These are phyloP conservation scores for Phylloporus sp. DNA, from an alignment of 1,284 basidiomycete species.

Conservation along the genomic window DNA sequence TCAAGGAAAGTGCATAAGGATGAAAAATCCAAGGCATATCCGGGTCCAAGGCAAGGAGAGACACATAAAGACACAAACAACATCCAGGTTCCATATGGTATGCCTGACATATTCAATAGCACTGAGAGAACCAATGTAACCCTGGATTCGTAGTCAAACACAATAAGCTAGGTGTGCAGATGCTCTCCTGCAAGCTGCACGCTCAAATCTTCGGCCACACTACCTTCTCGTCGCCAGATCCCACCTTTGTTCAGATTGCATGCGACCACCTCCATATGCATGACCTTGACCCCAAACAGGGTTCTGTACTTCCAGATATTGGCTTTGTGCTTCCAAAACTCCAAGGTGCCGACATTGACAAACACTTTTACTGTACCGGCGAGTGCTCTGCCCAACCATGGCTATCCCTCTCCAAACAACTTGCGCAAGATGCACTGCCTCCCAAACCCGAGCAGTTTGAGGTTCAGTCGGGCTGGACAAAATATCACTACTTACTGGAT, in stretches of 20 bases:
- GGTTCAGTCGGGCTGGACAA: constrained; percentile 88
- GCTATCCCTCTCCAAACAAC: constrained; percentile 72
- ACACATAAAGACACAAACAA: not conserved
- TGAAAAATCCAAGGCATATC: constrained; percentile 1
- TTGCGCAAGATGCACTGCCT: constrained; percentile 61
- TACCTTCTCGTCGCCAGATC: constrained; percentile 65
- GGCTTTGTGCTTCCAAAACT: constrained; percentile 85
- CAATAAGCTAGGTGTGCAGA: constrained; percentile 91
- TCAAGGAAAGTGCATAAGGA: not conserved
- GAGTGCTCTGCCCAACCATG: constrained; percentile 78
- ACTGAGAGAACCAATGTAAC: not conserved
- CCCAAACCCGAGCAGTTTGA: constrained; percentile 77
- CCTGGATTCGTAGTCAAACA: constrained; percentile 56
- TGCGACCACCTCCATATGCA: constrained; percentile 80
- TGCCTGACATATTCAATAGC: not conserved
- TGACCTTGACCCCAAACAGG: constrained; percentile 79
- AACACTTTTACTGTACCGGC: constrained; percentile 91
- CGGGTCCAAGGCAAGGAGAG: constrained; percentile 6
- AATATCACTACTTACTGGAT: constrained; percentile 70
- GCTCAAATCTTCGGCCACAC: constrained; percentile 82
- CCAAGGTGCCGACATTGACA: constrained; percentile 81
- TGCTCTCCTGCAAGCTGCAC: constrained; percentile 83
- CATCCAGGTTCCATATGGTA: constrained; percentile 11
- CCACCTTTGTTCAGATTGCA: constrained; percentile 74
- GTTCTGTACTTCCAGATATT: constrained; percentile 80